Percentiles rank a stretch among this genome's conserved stretches.
Conservation (phyloP, 306 rosid genomes). For the Rosa rugosa region DNA sequence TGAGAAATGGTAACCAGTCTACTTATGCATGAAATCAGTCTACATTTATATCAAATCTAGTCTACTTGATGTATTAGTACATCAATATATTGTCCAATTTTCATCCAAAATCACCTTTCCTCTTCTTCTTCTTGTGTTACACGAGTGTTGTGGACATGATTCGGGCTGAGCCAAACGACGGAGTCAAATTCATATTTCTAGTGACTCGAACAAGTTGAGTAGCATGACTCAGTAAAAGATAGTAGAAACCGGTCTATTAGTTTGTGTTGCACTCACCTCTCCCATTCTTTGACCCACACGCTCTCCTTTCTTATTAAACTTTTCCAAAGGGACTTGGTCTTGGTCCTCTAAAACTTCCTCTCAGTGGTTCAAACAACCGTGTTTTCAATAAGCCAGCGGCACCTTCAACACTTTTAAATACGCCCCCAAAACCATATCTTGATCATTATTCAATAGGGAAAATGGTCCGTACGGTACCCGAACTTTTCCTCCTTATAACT, state of each 20-base stretch:
- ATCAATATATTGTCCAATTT: no score
- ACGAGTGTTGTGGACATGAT: neutral
- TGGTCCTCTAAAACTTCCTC: conserved; percentile 29
- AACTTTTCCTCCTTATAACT: no score
- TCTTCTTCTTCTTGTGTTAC: no score
- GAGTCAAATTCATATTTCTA: neutral
- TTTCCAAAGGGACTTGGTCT: conserved; percentile 43
- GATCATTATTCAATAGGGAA: neutral
- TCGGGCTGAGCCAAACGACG: neutral
- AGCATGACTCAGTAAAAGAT: no score
- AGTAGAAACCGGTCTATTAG: neutral
- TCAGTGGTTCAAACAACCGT: conserved; percentile 19
- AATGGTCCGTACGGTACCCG: no score
- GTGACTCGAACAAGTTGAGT: neutral
- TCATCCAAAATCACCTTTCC: no score
- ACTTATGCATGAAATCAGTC: no score
- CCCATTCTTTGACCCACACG: neutral
- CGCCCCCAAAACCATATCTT: neutral
- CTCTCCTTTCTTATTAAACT: neutral
- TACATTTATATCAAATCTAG: no score
- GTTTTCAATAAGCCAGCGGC: neutral
- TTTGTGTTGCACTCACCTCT: neutral
- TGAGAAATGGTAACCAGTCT: no score
- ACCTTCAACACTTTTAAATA: conserved; percentile 5
- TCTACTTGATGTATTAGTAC: no score